A percentile compares a stretch with the other conserved stretches of the same genome.
phyloP scores from a whole-genome alignment of 306 rosid genomes.

The Argentina anserina region DNA sequence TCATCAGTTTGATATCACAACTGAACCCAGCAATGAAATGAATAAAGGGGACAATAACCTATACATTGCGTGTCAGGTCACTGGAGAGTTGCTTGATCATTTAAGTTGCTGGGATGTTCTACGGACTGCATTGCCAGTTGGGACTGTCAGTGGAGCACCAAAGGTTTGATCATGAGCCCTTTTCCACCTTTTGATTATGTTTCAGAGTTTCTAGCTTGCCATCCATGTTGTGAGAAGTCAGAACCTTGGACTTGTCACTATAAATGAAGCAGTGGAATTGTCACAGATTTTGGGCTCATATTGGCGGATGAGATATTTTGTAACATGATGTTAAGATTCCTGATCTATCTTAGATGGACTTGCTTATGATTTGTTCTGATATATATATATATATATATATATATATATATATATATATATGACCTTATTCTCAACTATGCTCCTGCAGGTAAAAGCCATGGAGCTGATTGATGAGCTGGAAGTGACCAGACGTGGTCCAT shows the following conservation, averaged over 20 bases:
- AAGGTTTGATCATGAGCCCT: slow-evolving; percentile 46
- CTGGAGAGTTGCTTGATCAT: slow-evolving; percentile 77
- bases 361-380: background rate
- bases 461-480: slow-evolving; percentile 92
- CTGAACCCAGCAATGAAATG: background rate
- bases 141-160: slow-evolving; percentile 99
- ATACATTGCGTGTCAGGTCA: slow-evolving; percentile 53
- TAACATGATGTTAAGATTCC: background rate
- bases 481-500: slow-evolving; percentile 87
- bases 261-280: background rate
- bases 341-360: background rate
- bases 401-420: too few relatives aligned
- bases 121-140: slow-evolving; percentile 90
- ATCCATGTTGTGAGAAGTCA: background rate
- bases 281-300: background rate
- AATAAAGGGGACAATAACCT: slow-evolving; percentile 7
- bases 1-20: background rate
- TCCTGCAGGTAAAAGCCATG: slow-evolving; percentile 92
- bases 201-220: background rate
- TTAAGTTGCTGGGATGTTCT: slow-evolving; percentile 88
- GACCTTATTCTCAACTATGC: slow-evolving; percentile 14
- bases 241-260: background rate
- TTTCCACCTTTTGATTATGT: background rate
- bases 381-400: too few relatives aligned
- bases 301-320: slow-evolving; percentile 6